Base-by-base conservation (phyloP, 495 filamentous ascomycete species). In the Podospora conica region DNA sequence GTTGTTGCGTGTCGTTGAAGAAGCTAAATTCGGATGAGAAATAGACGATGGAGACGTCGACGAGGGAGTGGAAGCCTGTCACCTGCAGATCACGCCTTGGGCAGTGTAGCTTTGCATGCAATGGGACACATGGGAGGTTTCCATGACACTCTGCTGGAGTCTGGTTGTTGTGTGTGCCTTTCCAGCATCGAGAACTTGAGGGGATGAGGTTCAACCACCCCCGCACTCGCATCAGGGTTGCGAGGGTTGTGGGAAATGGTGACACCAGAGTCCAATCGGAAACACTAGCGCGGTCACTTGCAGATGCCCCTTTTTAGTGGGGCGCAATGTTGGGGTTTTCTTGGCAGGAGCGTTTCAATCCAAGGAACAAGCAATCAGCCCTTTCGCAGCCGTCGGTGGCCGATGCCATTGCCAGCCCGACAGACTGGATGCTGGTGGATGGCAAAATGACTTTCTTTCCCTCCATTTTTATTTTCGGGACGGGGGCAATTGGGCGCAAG, bases 281-380 rank as follows among this genome's bases (percentile, higher is more conserved):
- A 73, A 75, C 71, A 67, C 72, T 74, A 70, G 72, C 70, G 70
- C 65, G 7, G 59, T 69, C 66, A 66, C 64, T 62, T 62, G 60
- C 67, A 66, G 53, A 23, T 23, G 23, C 25, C 65, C 61, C 55
- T 24, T 68, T 67, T 65, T 61, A 9, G 25, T 40, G 21, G 10
- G 18, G 27, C 48, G 18, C 15, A 48, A 48, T 48, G 40, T n/a
- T 24, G 5, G 40, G 15, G 33, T 15, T 48, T 40, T 48, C 40
- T 48, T 48, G 40, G 40, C 40, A 48, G 40, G n/a, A 48, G n/a
- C 18, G 11, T 48, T 48, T 48, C 40, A 48, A 12, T 48, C 33
- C n/a, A n/a, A n/a, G n/a, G 15, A 8, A 18, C 33, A 48, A 48
- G 33, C 33, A 48, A 48, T 18, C 33, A 40, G 33, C n/a, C n/a